phyloP scores from a whole-genome alignment of 192 early-diverging fungal genomes.

The Phycomyces nitens region DNA sequence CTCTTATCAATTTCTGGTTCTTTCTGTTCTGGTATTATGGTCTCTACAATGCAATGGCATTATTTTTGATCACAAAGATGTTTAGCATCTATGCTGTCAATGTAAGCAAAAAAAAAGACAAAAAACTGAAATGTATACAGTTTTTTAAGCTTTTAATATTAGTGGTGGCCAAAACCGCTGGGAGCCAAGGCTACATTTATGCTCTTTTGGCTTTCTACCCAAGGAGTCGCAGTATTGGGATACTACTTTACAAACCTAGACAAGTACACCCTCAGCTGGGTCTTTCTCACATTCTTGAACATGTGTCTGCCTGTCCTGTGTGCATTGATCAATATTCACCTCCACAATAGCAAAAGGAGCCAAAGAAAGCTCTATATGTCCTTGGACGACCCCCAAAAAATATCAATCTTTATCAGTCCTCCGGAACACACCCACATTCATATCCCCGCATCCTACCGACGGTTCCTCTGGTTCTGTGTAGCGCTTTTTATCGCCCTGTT shows the following conservation, averaged over 20 bases:
- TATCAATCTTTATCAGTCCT: slow-evolving; percentile 30
- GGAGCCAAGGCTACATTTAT: slow-evolving; percentile 60
- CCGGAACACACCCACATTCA: slow-evolving; percentile 60
- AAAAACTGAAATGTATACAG: background rate
- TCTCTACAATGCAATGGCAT: slow-evolving; percentile 67
- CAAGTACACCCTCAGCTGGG: slow-evolving; percentile 61
- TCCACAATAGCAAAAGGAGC: slow-evolving; percentile 38
- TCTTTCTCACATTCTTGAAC: slow-evolving; percentile 65
- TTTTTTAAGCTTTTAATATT: background rate
- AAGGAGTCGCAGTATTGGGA: slow-evolving; percentile 52
- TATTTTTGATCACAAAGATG: slow-evolving; percentile 71
- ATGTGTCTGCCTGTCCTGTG: slow-evolving; percentile 67
- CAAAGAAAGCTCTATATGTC: slow-evolving; percentile 34
- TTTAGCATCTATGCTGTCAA: slow-evolving; percentile 77
- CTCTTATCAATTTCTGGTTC: slow-evolving; percentile 73
- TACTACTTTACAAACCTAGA: slow-evolving; percentile 54
- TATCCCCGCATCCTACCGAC: slow-evolving; percentile 65
- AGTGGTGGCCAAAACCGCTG: slow-evolving; percentile 71
- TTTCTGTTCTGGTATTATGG: slow-evolving; percentile 78
- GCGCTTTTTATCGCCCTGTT: slow-evolving; percentile 64
- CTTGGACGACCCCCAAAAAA: slow-evolving; percentile 13
- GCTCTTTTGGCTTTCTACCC: slow-evolving; percentile 64
- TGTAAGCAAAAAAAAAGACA: slow-evolving; percentile 6
- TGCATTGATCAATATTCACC: slow-evolving; percentile 56
- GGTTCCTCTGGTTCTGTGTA: slow-evolving; percentile 76